Conservation (phyloP, 108 stramenopile genomes). For the Parietichytrium sp. region DNA sequence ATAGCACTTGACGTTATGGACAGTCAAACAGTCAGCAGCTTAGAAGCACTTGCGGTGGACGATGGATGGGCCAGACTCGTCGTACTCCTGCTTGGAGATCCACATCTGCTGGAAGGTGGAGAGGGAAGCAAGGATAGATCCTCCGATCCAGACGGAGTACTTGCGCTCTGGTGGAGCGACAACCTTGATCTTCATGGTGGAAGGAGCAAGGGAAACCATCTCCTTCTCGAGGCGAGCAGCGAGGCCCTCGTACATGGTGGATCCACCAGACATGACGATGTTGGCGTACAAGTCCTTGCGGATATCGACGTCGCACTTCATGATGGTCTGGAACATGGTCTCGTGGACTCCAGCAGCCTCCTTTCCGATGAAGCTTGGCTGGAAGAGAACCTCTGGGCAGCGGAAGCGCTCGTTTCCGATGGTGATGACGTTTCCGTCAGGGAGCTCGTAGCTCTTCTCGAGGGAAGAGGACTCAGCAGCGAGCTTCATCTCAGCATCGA, state of each 20-base stretch:
- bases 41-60: slow-evolving; percentile 65
- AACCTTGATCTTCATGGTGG: slow-evolving; percentile 98
- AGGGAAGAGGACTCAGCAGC: slow-evolving; percentile 64
- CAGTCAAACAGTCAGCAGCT: slow-evolving; percentile 52
- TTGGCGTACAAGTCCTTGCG: slow-evolving; percentile 80
- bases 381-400: slow-evolving; percentile 69
- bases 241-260: slow-evolving; percentile 94
- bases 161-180: slow-evolving; percentile 59
- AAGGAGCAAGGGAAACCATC: slow-evolving; percentile 81
- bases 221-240: slow-evolving; percentile 99
- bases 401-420: slow-evolving; percentile 68
- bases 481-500: slow-evolving; percentile 67
- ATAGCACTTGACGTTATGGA: no score
- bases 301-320: slow-evolving; percentile 99
- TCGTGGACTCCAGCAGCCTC: slow-evolving; percentile 96
- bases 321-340: slow-evolving; percentile 97
- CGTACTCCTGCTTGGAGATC: slow-evolving; percentile 67
- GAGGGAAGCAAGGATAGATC: slow-evolving; percentile 54
- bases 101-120: slow-evolving; percentile 68
- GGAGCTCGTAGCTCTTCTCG: slow-evolving; percentile 68
- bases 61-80: slow-evolving; percentile 57
- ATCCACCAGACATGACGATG: slow-evolving; percentile 69
- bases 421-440: slow-evolving; percentile 66
- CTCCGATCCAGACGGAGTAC: background rate
- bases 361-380: slow-evolving; percentile 88